Percentiles rank a stretch among this genome's conserved stretches.
phyloP scores from a whole-genome alignment of 495 filamentous ascomycete genomes.

The Schizothecium vesticola region DNA sequence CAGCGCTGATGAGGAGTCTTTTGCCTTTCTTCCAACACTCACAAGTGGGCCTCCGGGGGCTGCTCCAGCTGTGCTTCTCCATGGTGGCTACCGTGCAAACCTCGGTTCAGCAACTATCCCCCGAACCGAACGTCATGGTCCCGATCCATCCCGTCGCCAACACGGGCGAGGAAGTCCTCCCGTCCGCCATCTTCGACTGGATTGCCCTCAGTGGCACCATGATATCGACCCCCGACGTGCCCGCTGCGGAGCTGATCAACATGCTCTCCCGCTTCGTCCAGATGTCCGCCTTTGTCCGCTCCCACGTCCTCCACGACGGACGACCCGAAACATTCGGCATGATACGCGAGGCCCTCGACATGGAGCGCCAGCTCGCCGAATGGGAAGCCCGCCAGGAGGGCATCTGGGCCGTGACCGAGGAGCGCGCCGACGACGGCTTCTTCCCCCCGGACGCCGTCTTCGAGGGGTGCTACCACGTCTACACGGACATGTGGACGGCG shows the following conservation, averaged over 20 bases:
- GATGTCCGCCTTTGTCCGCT: constrained; percentile 26
- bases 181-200: constrained; percentile 33
- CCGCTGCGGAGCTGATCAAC: constrained; percentile 29
- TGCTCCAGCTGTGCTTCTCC: constrained; percentile 41
- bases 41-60: constrained; percentile 28
- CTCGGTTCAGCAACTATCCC: constrained; percentile 15
- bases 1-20: constrained; percentile 36
- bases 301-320: constrained; percentile 29
- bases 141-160: constrained; percentile 20
- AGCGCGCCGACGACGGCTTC: constrained; percentile 16
- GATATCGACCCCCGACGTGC: constrained; percentile 20
- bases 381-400: constrained; percentile 29
- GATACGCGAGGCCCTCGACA: constrained; percentile 26
- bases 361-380: constrained; percentile 32
- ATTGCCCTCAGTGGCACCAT: constrained; percentile 27
- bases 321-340: constrained; percentile 23
- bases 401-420: constrained; percentile 27
- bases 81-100: constrained; percentile 30
- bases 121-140: constrained; percentile 16
- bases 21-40: constrained; percentile 25
- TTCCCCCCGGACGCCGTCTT: constrained; percentile 43
- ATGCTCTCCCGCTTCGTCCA: constrained; percentile 31
- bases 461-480: constrained; percentile 55
- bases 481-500: constrained; percentile 51
- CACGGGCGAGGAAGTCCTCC: constrained; percentile 28